A percentile compares a stretch with the other conserved stretches of the same genome.
Conservation (phyloP, 352 stramenopile species). For the Phytopythium boreale region DNA sequence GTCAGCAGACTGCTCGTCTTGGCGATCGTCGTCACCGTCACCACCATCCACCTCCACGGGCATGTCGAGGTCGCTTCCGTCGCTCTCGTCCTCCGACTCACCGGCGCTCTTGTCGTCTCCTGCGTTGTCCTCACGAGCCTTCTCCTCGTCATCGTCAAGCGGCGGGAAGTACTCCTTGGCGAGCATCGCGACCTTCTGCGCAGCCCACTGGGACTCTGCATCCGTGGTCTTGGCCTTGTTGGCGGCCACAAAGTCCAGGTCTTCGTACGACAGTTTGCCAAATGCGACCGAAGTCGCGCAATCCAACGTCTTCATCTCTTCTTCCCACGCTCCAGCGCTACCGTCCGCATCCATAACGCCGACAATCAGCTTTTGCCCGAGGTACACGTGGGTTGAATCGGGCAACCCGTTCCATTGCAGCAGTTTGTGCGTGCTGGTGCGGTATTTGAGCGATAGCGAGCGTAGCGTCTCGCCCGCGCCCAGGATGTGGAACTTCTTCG, state of each 20-base stretch:
- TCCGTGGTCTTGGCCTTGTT: conserved; percentile 55
- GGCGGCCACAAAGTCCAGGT: conserved; percentile 58
- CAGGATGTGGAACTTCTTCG: conserved; percentile 75
- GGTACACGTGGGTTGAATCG: conserved; percentile 67
- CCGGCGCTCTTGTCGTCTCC: conserved; percentile 11
- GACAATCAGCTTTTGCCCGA: conserved; percentile 76
- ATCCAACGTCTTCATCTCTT: conserved; percentile 63
- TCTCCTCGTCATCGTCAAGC: conserved; percentile 27
- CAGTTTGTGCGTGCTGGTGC: conserved; percentile 61
- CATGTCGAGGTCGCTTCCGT: conserved; percentile 31
- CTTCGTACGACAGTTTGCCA: conserved; percentile 61
- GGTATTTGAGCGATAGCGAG: conserved; percentile 77
- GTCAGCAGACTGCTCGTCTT: neutral
- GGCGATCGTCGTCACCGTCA: conserved; percentile 1
- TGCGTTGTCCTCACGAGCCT: conserved; percentile 5
- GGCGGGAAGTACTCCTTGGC: conserved; percentile 68
- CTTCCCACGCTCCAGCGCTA: conserved; percentile 20
- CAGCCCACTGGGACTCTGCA: conserved; percentile 55
- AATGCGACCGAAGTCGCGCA: conserved; percentile 37
- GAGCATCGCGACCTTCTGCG: conserved; percentile 46
- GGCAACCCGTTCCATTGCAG: conserved; percentile 67
- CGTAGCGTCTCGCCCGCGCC: conserved; percentile 63
- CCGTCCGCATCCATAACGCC: conserved; percentile 38
- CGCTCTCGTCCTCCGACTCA: conserved; percentile 19
- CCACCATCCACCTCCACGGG: conserved; percentile 23